Conservation (phyloP, 2,329 filamentous ascomycete genomes). For the Pyricularia pennisetigena region DNA sequence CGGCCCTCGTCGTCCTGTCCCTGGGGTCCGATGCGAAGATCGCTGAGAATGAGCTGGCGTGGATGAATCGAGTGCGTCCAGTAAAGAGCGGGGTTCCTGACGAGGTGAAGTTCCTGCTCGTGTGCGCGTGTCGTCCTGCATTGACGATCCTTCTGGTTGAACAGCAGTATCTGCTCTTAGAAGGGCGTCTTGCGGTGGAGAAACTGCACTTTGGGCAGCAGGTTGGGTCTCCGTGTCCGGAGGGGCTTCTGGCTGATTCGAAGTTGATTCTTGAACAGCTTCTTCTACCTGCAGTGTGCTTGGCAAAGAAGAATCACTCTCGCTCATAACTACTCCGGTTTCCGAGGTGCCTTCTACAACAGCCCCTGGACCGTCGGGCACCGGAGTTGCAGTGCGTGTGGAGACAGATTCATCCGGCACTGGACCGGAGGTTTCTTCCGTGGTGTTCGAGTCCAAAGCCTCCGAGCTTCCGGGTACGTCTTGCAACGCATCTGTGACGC, state of each 20-base stretch:
- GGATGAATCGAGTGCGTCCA: not conserved
- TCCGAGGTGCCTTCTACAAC: not conserved
- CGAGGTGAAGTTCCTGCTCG: not conserved
- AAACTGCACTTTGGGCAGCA: not conserved
- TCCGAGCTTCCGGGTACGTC: not conserved
- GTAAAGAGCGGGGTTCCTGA: not conserved
- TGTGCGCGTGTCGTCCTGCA: not conserved
- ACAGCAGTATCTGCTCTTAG: not conserved
- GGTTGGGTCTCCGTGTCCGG: not conserved
- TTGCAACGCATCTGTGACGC: not conserved
- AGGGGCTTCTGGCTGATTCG: not conserved
- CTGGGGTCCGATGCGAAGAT: not conserved
- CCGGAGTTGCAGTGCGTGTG: not conserved
- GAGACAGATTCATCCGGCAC: not conserved
- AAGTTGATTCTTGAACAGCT: not conserved
- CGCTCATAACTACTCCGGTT: not conserved
- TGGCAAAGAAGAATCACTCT: not conserved
- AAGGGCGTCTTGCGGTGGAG: not conserved
- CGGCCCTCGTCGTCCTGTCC: not conserved
- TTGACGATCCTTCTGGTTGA: not conserved
- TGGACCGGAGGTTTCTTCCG: not conserved
- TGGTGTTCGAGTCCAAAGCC: not conserved
- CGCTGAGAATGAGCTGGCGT: not conserved
- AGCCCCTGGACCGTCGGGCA: not conserved
- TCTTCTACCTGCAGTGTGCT: not conserved